These are phyloP conservation scores for Barnettozyma sp. DNA, from an alignment of 805 yeast genomes.

Conservation along the genomic window DNA sequence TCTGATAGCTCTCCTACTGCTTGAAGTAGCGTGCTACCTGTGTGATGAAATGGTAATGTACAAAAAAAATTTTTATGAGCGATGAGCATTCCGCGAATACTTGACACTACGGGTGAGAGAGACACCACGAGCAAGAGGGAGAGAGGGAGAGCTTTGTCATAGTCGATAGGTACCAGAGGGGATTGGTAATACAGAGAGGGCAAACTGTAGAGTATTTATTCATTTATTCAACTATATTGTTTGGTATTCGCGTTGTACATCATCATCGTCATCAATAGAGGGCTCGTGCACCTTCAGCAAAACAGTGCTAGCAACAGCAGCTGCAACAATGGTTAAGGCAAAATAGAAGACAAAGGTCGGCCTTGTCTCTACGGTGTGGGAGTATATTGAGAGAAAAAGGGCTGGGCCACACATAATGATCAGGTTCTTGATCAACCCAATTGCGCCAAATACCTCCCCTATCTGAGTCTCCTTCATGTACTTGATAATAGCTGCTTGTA, in stretches of 20 bases:
- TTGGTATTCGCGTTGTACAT: too few species aligned
- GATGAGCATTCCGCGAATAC: slow-evolving; percentile 4
- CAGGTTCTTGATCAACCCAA: slow-evolving; percentile 51
- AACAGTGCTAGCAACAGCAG: not conserved
- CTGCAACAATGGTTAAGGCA: slow-evolving; percentile 15
- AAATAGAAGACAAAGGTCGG: slow-evolving; percentile 34
- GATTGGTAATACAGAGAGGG: too few species aligned
- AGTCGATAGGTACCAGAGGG: too few species aligned
- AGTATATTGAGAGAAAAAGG: slow-evolving; percentile 40
- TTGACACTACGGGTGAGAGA: too few species aligned
- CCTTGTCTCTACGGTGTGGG: slow-evolving; percentile 31
- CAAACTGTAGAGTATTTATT: too few species aligned
- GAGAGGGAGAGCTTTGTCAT: too few species aligned
- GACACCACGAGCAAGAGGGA: too few species aligned
- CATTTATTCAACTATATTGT: too few species aligned
- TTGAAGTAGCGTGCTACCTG: too few species aligned
- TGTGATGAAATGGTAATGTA: too few species aligned
- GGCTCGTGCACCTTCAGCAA: slow-evolving; percentile 1
- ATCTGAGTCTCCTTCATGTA: slow-evolving; percentile 50
- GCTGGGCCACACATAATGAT: slow-evolving; percentile 45
- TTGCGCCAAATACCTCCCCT: slow-evolving; percentile 71
- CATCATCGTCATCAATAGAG: not conserved
- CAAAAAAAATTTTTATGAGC: slow-evolving; percentile 3
- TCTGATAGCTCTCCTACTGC: too few species aligned
- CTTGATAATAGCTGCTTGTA: slow-evolving; percentile 54